phyloP scores from a whole-genome alignment of 257 asterid species.

The Fraxinus cuspidata region DNA sequence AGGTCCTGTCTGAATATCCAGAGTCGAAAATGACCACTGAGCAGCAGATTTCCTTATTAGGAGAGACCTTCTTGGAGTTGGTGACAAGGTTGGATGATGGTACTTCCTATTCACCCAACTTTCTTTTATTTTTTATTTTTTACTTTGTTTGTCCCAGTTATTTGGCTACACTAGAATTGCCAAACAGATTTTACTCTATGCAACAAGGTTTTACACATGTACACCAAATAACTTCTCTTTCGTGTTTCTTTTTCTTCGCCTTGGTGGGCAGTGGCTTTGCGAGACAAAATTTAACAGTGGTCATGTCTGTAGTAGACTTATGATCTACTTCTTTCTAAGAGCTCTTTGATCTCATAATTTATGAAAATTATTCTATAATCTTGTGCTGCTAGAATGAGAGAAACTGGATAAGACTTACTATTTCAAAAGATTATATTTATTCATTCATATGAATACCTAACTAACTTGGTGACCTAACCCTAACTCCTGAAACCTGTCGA shows the following conservation, averaged over 20 bases:
- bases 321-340: not conserved
- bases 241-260: not conserved
- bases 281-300: not conserved
- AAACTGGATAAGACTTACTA: not conserved
- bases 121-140: conserved; percentile 10
- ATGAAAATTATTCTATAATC: not conserved
- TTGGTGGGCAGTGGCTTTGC: not conserved
- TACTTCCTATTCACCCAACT: conserved; percentile 55
- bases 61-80: conserved; percentile 77
- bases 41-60: conserved; percentile 69
- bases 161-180: conserved; percentile 9
- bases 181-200: not conserved
- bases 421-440: not conserved
- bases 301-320: not conserved
- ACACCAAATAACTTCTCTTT: not conserved
- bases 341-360: not conserved
- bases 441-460: not conserved
- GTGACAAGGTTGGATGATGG: conserved; percentile 97
- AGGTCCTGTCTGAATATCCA: conserved; percentile 85
- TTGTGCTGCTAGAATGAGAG: not conserved
- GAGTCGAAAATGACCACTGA: conserved; percentile 78
- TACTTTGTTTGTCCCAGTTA: conserved; percentile 21
- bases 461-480: not conserved
- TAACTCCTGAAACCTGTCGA: not conserved
- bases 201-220: not conserved